These are phyloP conservation scores for Diaporthe velutina DNA, from an alignment of 2,329 filamentous ascomycete species.

Conservation along the genomic window DNA sequence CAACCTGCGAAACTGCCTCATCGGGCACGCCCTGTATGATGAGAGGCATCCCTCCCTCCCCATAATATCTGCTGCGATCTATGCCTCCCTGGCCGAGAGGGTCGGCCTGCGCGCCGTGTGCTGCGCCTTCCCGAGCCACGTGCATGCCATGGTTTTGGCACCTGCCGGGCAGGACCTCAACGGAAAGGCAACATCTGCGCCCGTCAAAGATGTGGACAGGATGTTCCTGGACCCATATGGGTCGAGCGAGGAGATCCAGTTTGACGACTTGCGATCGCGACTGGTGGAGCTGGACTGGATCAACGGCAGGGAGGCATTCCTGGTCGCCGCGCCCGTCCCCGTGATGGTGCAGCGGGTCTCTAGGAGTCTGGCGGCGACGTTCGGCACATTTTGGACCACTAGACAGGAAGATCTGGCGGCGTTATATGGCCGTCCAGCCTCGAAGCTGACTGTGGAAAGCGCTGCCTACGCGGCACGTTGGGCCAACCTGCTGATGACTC, in stretches of 20 bases:
- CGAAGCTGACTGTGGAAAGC: slow-evolving; percentile 60
- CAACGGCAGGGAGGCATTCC: slow-evolving; percentile 61
- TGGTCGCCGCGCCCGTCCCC: slow-evolving; percentile 73
- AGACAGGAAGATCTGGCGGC: slow-evolving; percentile 48
- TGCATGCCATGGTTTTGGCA: slow-evolving; percentile 82
- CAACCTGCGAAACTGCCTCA: slow-evolving; percentile 86
- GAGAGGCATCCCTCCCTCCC: slow-evolving; percentile 84
- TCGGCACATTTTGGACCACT: slow-evolving; percentile 57
- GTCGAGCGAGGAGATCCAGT: slow-evolving; percentile 74
- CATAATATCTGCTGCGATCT: slow-evolving; percentile 88
- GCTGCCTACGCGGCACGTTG: slow-evolving; percentile 82
- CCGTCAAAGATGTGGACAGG: slow-evolving; percentile 58
- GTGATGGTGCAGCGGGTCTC: slow-evolving; percentile 82
- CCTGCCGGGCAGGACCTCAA: slow-evolving; percentile 72
- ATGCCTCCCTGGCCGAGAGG: slow-evolving; percentile 81
- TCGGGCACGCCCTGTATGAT: slow-evolving; percentile 83
- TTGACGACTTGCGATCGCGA: slow-evolving; percentile 68
- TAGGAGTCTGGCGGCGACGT: slow-evolving; percentile 85
- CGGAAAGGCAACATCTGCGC: slow-evolving; percentile 52
- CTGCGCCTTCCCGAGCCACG: slow-evolving; percentile 86
- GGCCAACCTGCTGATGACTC: slow-evolving; percentile 72
- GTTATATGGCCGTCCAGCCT: slow-evolving; percentile 65
- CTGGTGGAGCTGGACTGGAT: slow-evolving; percentile 65
- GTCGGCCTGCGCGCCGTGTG: slow-evolving; percentile 82
- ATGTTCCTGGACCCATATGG: slow-evolving; percentile 92